Evolutionary conservation across 257 asterid species (phyloP), one percentile per base, ranked within the genome.

Genomic region (Primulina huaijiensis): DNA sequence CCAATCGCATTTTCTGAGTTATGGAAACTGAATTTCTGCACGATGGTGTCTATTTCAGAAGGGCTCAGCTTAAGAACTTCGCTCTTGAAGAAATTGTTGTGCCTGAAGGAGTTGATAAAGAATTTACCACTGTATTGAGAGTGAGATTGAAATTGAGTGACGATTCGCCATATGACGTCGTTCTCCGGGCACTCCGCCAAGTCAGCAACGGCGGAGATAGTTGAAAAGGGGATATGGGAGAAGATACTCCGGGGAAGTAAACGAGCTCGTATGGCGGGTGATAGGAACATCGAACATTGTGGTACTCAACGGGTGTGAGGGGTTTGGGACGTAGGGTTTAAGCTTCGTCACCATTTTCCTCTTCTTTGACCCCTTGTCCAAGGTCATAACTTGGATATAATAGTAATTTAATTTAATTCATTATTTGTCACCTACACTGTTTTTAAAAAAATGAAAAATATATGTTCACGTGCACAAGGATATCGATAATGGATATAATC

Each of bases 1-100:
- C 80, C 85, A 25, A 90, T 68, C 27, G 95, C 93, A 62, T 79
- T 65, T 34, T 85, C 88, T 25, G 83, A 72, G 67, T 69, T 63
- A 17, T 71, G 20, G 20, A 17, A 14, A 12, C 73, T 74, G 67
- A 88, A 69, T 17, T 72, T 72, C 57, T 74, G 77, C 61, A 92
- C 8, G 62, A 90, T 73, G 52, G 78, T 27, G 38, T 83, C 89
- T 7, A 87, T 72, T 79, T 92, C 92, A 2, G 69, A 65, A 16
- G 81, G 20, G 34, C 60, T 76, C 77, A 90, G 60, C 17, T 65
- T 68, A 30, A 63, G 59, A 33, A 84, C 75, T 60, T 79, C 74
- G 27, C 70, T 67, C 70, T 55, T 78, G 79, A 85, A 73, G 65
- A 69, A 78, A 6, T 33, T 71, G 70, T 82, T 77, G 60, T 8